Percentiles rank a stretch among this genome's conserved stretches.
Conservation (phyloP, 768 basidiomycete species). For the Suillus fuscotomentosus region DNA sequence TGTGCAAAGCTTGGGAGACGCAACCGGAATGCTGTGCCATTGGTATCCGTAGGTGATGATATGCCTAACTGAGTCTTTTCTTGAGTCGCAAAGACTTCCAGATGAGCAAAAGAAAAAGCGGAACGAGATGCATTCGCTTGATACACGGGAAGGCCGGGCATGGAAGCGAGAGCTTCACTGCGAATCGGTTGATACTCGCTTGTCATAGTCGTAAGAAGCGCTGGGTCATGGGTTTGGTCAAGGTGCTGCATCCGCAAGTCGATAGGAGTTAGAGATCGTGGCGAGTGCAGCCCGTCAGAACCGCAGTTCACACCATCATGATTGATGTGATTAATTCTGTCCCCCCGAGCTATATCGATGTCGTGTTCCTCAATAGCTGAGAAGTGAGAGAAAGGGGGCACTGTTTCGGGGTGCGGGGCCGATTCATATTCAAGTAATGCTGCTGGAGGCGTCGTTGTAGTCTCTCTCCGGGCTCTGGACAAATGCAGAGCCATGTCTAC, state of each 20-base stretch:
- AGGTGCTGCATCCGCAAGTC: slow-evolving; percentile 37
- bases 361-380: slow-evolving; percentile 51
- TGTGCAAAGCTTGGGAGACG: slow-evolving; percentile 15
- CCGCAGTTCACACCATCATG: slow-evolving; percentile 9
- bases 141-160: slow-evolving; percentile 64
- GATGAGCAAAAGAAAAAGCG: slow-evolving; percentile 67
- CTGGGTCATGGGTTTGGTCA: slow-evolving; percentile 47
- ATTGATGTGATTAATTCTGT: slow-evolving; percentile 16
- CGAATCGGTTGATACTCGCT: slow-evolving; percentile 23
- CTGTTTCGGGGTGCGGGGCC: slow-evolving; percentile 29
- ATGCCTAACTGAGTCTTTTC: slow-evolving; percentile 71
- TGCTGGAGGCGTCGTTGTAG: slow-evolving; percentile 38
- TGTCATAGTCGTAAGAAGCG: slow-evolving; percentile 36
- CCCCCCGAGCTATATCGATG: slow-evolving; percentile 39
- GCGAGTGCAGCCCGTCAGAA: slow-evolving; percentile 8
- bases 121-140: slow-evolving; percentile 57
- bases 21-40: slow-evolving; percentile 13
- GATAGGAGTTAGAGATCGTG: slow-evolving; percentile 13
- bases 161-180: slow-evolving; percentile 24
- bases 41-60: slow-evolving; percentile 38
- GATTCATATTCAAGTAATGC: slow-evolving; percentile 27
- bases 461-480: slow-evolving; percentile 68
- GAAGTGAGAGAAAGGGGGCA: slow-evolving; percentile 38
- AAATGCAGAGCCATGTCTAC: slow-evolving; percentile 89
- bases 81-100: slow-evolving; percentile 74